Evolutionary conservation across 2,329 filamentous ascomycete species (phyloP), one percentile per base, ranked within the genome.

Genomic region (Berkeleyomyces basicola): DNA sequence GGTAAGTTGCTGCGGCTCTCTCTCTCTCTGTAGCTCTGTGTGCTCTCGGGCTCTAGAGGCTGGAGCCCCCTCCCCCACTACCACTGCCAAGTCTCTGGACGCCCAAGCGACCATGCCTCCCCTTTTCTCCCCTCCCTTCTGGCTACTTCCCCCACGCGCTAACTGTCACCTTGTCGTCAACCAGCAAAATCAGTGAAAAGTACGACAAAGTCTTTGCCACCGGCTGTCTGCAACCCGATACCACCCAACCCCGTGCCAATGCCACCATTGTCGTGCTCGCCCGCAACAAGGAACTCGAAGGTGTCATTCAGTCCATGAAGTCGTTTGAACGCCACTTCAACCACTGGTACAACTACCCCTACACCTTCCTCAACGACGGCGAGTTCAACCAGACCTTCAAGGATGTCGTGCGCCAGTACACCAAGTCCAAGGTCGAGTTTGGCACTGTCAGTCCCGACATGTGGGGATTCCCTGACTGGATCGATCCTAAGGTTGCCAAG

Each of bases 251-350:
- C 49, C 83, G 90, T 70, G 93, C 89, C 68, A 99, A 97, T 71
- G 93, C 89, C 65, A 92, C 90, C 36, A 96, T 99, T 70, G 93
- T 99, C 66, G 90, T 99, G 46, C 81, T 99, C 65, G 93, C 93
- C 62, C 81, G 93, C 69, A 97, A 99, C 72, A 95, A 96, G 78
- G 93, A 99, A 76, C 74, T 99, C 67, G 91, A 96, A 0, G 93
- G 93, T 65, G 93, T 99, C 46, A 83, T 99, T 67, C 90, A 97
- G 74, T 97, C 93, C 7, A 82, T 99, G 73, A 96, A 96, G 77
- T 97, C 92, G 51, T 91, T 99, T 68, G 93, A 99, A 77, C 83
- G 93, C 69, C 93, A 99, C 75, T 99, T 99, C 82, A 99, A 99
- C 76, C 84, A 91, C 68, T 99, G 92, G 91, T 99, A 90, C 73